Percentiles rank a stretch among this genome's conserved stretches.
These are phyloP conservation scores for Cryptococcus hybrid DNA, from an alignment of 1,284 basidiomycete species.

Conservation along the genomic window DNA sequence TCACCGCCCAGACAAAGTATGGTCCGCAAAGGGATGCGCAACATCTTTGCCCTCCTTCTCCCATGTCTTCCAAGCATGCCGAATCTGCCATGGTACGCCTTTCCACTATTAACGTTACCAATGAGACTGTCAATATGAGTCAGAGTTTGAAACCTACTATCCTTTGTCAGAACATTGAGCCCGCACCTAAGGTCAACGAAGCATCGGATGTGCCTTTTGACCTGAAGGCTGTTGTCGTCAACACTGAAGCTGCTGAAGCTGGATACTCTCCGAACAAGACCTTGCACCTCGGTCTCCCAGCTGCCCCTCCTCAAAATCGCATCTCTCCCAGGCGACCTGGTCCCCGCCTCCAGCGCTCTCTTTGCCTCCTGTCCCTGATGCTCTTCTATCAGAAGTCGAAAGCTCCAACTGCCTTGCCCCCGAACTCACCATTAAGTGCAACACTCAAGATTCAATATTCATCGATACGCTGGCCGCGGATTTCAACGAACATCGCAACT, in stretches of 20 bases:
- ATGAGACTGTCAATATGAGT: slow-evolving; percentile 12
- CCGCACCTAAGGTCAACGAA: slow-evolving; percentile 4
- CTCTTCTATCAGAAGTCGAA: background rate
- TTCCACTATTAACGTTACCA: slow-evolving; percentile 5
- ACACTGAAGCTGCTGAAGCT: slow-evolving; percentile 2
- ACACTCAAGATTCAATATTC: slow-evolving; percentile 10
- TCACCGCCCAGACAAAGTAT: slow-evolving; percentile 19
- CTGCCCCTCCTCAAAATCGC: slow-evolving; percentile 14
- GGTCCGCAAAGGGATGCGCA: slow-evolving; percentile 36
- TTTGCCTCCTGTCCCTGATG: slow-evolving; percentile 7
- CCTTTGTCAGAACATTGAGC: background rate
- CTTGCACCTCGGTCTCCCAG: slow-evolving; percentile 18
- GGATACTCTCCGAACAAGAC: slow-evolving; percentile 3
- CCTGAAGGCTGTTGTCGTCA: slow-evolving; percentile 17
- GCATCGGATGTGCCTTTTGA: slow-evolving; percentile 24
- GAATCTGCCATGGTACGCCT: background rate
- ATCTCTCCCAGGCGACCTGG: slow-evolving; percentile 19
- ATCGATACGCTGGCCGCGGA: slow-evolving; percentile 9
- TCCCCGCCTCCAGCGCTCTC: slow-evolving; percentile 17
- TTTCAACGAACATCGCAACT: slow-evolving; percentile 55
- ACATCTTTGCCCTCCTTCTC: slow-evolving; percentile 38
- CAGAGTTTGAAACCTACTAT: slow-evolving; percentile 8
- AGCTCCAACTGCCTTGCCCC: background rate
- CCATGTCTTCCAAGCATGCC: slow-evolving; percentile 9
- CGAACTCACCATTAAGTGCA: background rate